These are phyloP conservation scores for Amesomyces nigricolor DNA, from an alignment of 2,329 filamentous ascomycete species.

Conservation along the genomic window DNA sequence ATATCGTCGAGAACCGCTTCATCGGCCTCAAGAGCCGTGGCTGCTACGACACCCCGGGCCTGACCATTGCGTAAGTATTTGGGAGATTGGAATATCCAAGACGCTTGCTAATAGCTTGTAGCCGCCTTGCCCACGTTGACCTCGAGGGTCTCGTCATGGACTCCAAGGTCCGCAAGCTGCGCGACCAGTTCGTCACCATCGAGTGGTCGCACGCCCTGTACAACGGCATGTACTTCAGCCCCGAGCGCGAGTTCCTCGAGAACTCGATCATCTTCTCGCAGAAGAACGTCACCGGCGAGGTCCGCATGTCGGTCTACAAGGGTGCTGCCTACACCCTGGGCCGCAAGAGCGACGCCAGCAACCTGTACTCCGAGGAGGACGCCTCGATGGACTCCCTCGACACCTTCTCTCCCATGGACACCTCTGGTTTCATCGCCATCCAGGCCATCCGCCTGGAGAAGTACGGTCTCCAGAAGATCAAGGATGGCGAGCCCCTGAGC, in stretches of 20 bases:
- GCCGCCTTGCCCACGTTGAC: constrained; percentile 41
- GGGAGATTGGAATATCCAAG: background rate
- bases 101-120: constrained; percentile 10
- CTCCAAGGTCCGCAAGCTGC: constrained; percentile 51
- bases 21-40: constrained; percentile 70
- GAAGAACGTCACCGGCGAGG: constrained; percentile 39
- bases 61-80: constrained; percentile 29
- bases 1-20: constrained; percentile 73
- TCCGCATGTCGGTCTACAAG: constrained; percentile 29
- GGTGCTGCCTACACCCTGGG: constrained; percentile 40
- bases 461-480: constrained; percentile 40
- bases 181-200: constrained; percentile 52
- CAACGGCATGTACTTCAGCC: constrained; percentile 47
- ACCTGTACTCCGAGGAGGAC: constrained; percentile 47
- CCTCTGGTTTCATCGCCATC: constrained; percentile 57
- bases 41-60: constrained; percentile 67
- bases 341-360: constrained; percentile 40
- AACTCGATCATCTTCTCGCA: constrained; percentile 57
- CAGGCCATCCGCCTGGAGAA: constrained; percentile 62
- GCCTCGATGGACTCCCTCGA: constrained; percentile 47
- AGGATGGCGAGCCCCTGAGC: constrained; percentile 33
- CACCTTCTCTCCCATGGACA: constrained; percentile 38
- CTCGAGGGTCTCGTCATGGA: constrained; percentile 48
- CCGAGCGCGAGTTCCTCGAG: constrained; percentile 53
- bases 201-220: constrained; percentile 43